These are phyloP conservation scores for Colletotrichum eremochloae DNA, from an alignment of 2,329 filamentous ascomycete genomes.

Conservation along the genomic window DNA sequence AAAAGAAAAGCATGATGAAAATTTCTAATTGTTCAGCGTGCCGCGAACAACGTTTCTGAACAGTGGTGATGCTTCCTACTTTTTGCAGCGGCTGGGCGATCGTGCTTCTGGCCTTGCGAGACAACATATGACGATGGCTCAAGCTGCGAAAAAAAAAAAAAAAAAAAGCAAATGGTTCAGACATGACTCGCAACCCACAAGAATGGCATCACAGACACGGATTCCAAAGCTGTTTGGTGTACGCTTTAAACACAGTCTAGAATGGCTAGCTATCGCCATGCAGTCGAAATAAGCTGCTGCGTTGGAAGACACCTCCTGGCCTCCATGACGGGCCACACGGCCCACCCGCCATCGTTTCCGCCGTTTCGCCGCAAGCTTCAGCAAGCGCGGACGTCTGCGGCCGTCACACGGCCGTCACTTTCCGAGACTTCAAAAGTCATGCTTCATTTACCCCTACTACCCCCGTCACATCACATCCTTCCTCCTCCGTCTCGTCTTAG, in stretches of 20 bases:
- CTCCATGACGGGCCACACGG: background rate
- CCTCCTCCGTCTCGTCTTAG: too few species aligned
- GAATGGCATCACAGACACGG: background rate
- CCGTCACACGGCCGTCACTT: conserved; percentile 32
- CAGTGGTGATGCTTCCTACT: background rate
- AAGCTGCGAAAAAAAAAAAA: background rate
- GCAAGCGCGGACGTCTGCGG: conserved; percentile 23
- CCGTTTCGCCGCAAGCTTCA: conserved; percentile 24
- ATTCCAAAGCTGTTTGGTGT: conserved; percentile 34
- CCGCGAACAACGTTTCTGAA: too few species aligned
- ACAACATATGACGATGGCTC: background rate
- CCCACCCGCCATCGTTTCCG: conserved; percentile 11
- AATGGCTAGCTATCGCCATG: conserved; percentile 31
- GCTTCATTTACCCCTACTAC: conserved; percentile 1
- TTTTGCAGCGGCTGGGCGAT: background rate
- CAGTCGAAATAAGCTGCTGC: background rate
- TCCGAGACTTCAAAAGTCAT: conserved; percentile 6
- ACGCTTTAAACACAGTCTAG: conserved; percentile 26
- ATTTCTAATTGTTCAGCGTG: background rate
- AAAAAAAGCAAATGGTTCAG: too few species aligned
- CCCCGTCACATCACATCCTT: background rate
- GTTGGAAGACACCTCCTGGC: background rate
- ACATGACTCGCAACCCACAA: too few species aligned
- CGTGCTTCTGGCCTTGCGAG: too few species aligned
- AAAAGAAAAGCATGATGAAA: background rate